Evolutionary conservation across 805 yeast species (phyloP), one percentile per base, ranked within the genome.

Genomic region (Lipomyces starkeyi): DNA sequence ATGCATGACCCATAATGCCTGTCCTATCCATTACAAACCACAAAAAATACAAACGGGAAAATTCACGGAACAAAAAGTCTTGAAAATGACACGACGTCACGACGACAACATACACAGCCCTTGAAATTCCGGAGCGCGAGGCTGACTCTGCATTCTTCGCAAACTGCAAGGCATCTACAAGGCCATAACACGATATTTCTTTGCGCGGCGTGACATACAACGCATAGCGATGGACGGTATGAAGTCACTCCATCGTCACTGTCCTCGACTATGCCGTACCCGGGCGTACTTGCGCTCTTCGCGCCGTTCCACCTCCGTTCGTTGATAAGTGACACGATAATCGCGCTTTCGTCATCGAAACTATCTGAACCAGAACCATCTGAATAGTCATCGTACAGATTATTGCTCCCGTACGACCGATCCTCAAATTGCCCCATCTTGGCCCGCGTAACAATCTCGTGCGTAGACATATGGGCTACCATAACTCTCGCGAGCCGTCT

Each of bases 121-220:
- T 85, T 86, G 75, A 89, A 88, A 13, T 90, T 90, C 68, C 93
- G 84, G 43, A 88, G 80, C 7, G 91, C 91, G 62, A 93, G 81
- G 20, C 90, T 85, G 11, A 88, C 80, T 20, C 98, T 83, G 75
- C 98, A 93, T 32, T 85, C 84, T 71, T 93, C 97, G 78, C 98
- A 93, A 4, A 93, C 82, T 0, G 97, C 93, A 65, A 93, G 86
- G 77, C 98, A 93, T 73, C 87, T 86, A 76, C 98, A 93, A 0
- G 98, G 98, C 98, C 98, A 93, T 2, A 94, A 81, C 8, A 93
- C 87, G 55, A 93, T 85, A 66, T 89, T 90, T 71, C 97, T 83
- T 4, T 87, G 85, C 66, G 89, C 86, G 4, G 84, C 82, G 73
- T 90, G 94, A 76, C 98, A 93, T 2, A 93, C 88, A 6, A 91